phyloP scores from a whole-genome alignment of 176 grass and related monocot genomes.

The Juncus effusus region DNA sequence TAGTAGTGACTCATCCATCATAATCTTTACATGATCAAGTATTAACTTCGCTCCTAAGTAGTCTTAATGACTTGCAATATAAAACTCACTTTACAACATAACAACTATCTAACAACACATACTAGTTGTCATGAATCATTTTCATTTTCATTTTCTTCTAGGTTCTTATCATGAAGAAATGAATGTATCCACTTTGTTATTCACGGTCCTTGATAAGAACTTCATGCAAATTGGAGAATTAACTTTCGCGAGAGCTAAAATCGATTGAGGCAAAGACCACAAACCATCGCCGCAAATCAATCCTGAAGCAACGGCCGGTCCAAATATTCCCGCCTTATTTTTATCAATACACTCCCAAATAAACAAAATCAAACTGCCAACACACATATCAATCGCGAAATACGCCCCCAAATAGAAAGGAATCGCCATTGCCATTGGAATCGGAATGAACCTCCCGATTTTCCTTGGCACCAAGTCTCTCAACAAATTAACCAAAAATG shows the following conservation, averaged over 20 bases:
- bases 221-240: conserved; percentile 43
- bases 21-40: too few species aligned
- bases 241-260: conserved; percentile 31
- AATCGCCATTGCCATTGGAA: conserved; percentile 40
- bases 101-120: too few species aligned
- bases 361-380: conserved; percentile 31
- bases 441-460: conserved; percentile 26
- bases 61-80: too few species aligned
- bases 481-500: conserved; percentile 23
- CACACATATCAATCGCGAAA: conserved; percentile 35
- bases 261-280: conserved; percentile 29
- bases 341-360: conserved; percentile 31
- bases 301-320: conserved; percentile 25
- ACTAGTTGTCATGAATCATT: too few species aligned
- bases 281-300: conserved; percentile 36
- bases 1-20: too few species aligned
- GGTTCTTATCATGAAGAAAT: background rate
- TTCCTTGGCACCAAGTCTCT: conserved; percentile 19
- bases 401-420: conserved; percentile 38
- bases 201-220: conserved; percentile 32
- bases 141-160: too few species aligned
- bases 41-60: too few species aligned
- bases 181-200: conserved; percentile 18
- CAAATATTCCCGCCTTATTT: conserved; percentile 16
- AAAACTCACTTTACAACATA: too few species aligned